Percentiles rank a stretch among this genome's conserved stretches.
phyloP scores from a whole-genome alignment of 2,329 filamentous ascomycete species.

The Hysterium pulicare region DNA sequence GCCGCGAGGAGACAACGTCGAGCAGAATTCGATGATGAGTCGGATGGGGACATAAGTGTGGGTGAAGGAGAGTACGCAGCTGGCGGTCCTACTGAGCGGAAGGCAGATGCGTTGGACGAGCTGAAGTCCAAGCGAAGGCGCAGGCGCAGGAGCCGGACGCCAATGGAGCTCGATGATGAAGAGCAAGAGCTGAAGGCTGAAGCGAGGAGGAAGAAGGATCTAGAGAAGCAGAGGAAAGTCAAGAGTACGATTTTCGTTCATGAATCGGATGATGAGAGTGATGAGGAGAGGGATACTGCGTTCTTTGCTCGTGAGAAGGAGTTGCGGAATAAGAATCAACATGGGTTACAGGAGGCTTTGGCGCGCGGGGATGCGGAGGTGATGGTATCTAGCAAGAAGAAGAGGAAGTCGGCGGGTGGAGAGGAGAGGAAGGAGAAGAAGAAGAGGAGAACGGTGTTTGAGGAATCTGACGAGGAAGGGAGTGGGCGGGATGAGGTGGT shows the following conservation, averaged over 20 bases:
- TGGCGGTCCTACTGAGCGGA: conserved; percentile 61
- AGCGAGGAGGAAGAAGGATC: conserved; percentile 62
- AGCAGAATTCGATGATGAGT: conserved; percentile 68
- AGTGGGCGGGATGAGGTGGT: conserved; percentile 20
- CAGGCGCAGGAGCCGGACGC: conserved; percentile 43
- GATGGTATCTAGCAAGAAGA: too few species aligned
- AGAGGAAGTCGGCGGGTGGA: conserved; percentile 32
- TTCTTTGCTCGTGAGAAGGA: conserved; percentile 78
- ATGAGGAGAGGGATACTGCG: conserved; percentile 66
- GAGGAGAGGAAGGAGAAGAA: conserved; percentile 21
- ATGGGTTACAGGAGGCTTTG: too few species aligned
- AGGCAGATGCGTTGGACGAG: conserved; percentile 52
- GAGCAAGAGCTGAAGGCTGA: conserved; percentile 57
- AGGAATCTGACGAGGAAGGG: conserved; percentile 23
- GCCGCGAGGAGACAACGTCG: conserved; percentile 48
- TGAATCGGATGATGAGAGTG: conserved; percentile 82
- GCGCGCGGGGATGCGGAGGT: too few species aligned
- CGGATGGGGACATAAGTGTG: conserved; percentile 53
- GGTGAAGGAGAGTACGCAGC: conserved; percentile 63
- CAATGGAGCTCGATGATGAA: conserved; percentile 61
- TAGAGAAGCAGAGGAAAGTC: conserved; percentile 73
- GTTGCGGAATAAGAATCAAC: conserved; percentile 48
- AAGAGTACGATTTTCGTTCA: conserved; percentile 82
- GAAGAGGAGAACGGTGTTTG: conserved; percentile 28
- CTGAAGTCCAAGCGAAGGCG: conserved; percentile 61